A percentile compares a stretch with the other conserved stretches of the same genome.
Evolutionary conservation across 2,329 filamentous ascomycete genomes (phyloP).

Genomic region (Ophiostoma sp.): DNA sequence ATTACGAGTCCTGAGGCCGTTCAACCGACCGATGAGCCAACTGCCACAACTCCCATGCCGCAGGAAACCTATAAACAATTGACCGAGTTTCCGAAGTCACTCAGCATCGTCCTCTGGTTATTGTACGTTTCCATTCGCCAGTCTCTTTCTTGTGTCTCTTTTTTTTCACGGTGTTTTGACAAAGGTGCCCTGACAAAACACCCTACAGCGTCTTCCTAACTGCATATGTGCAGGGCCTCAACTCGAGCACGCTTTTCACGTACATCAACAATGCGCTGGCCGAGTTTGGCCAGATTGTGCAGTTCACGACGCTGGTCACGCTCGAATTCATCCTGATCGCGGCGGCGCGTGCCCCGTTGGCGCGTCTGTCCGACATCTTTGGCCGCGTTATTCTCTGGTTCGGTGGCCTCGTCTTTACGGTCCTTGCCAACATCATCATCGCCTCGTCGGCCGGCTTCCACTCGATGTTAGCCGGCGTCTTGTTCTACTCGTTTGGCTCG

Average conservation of each 20-base stretch:
- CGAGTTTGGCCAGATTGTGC: neutral
- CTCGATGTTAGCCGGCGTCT: neutral
- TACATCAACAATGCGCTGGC: neutral
- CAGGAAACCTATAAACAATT: neutral
- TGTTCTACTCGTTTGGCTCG: neutral
- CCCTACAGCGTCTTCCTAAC: neutral
- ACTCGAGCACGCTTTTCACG: neutral
- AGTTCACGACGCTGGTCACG: neutral
- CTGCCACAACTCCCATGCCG: neutral
- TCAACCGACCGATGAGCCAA: neutral
- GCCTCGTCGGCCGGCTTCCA: neutral
- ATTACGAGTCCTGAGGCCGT: too few species aligned
- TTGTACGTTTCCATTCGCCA: neutral
- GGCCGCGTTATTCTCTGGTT: neutral
- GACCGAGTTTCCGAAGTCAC: neutral
- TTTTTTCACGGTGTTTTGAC: too few species aligned
- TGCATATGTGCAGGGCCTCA: neutral
- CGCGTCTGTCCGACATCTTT: neutral
- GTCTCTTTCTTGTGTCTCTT: too few species aligned
- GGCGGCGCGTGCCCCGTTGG: neutral
- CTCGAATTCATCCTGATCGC: neutral
- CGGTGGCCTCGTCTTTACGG: neutral
- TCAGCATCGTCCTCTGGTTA: neutral
- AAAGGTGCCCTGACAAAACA: neutral
- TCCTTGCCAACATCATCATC: neutral